phyloP scores from a whole-genome alignment of 768 basidiomycete species.

The Punctularia strigosozonata region DNA sequence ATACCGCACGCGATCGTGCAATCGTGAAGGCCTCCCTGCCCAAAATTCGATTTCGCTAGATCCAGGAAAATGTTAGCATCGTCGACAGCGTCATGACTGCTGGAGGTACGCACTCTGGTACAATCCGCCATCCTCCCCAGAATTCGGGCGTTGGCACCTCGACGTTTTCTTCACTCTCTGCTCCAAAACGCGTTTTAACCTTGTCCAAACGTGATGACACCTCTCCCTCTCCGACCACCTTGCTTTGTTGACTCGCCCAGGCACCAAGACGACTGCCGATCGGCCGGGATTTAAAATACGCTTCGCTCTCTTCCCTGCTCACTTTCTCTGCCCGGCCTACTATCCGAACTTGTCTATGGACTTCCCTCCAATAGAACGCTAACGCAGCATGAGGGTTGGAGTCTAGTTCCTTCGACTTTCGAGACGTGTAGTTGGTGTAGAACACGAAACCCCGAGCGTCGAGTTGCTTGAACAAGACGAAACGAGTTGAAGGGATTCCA shows the following conservation, averaged over 20 bases:
- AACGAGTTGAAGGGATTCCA: slow-evolving; percentile 78
- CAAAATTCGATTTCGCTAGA: slow-evolving; percentile 92
- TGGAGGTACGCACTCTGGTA: slow-evolving; percentile 60
- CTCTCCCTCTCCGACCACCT: slow-evolving; percentile 61
- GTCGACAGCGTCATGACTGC: neutral
- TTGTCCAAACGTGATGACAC: slow-evolving; percentile 49
- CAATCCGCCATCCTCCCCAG: slow-evolving; percentile 94
- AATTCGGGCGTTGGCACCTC: slow-evolving; percentile 74
- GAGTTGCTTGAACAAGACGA: slow-evolving; percentile 86
- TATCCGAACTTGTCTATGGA: slow-evolving; percentile 71
- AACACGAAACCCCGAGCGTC: slow-evolving; percentile 88
- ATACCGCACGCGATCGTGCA: slow-evolving; percentile 86
- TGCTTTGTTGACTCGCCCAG: slow-evolving; percentile 88
- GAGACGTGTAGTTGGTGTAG: slow-evolving; percentile 93
- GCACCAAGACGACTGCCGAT: slow-evolving; percentile 81
- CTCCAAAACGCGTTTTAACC: slow-evolving; percentile 45
- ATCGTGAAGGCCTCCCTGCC: slow-evolving; percentile 89
- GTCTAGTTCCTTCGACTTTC: slow-evolving; percentile 76
- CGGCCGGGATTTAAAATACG: slow-evolving; percentile 77
- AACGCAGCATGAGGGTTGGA: slow-evolving; percentile 73
- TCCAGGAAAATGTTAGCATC: slow-evolving; percentile 2
- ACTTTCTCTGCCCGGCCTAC: slow-evolving; percentile 81
- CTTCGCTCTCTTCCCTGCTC: slow-evolving; percentile 55
- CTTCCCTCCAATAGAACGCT: slow-evolving; percentile 87
- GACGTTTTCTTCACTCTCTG: slow-evolving; percentile 26